Evolutionary conservation across 805 yeast genomes (phyloP).

Genomic region (Wickerhamomyces alni): DNA sequence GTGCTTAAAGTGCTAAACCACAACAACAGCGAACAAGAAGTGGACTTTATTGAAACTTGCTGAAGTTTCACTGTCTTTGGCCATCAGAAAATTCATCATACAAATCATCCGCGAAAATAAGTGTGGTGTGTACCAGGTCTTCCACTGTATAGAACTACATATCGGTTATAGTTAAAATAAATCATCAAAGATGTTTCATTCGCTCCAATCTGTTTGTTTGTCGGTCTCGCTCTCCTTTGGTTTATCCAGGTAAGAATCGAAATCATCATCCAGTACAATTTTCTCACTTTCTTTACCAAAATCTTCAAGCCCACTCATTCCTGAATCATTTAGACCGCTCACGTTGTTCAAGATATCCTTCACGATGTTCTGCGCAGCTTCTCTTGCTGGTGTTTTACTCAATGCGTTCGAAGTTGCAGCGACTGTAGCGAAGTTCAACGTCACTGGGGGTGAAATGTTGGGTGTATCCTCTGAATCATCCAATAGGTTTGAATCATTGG

Average conservation of each 20-base stretch:
- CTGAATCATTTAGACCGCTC: slow-evolving; percentile 20
- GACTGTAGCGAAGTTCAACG: slow-evolving; percentile 17
- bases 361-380: slow-evolving; percentile 21
- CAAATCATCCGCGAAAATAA: too few relatives aligned
- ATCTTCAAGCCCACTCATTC: not conserved
- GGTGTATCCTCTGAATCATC: slow-evolving; percentile 22
- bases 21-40: too few relatives aligned
- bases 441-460: slow-evolving; percentile 20
- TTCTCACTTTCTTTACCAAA: not conserved
- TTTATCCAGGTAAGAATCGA: slow-evolving; percentile 20
- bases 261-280: slow-evolving; percentile 10
- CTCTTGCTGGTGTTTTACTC: slow-evolving; percentile 15
- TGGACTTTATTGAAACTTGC: too few relatives aligned
- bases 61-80: too few relatives aligned
- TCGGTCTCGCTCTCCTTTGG: slow-evolving; percentile 4
- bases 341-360: slow-evolving; percentile 19
- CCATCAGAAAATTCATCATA: too few relatives aligned
- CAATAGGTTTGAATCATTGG: slow-evolving; percentile 1
- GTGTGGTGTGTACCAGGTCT: too few relatives aligned
- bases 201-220: slow-evolving; percentile 16
- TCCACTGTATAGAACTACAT: too few relatives aligned
- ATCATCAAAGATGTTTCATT: too few relatives aligned
- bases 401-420: not conserved
- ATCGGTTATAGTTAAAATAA: too few relatives aligned
- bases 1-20: too few relatives aligned